phyloP scores from a whole-genome alignment of 2,329 filamentous ascomycete species.

The Ophiosphaerella korrae region DNA sequence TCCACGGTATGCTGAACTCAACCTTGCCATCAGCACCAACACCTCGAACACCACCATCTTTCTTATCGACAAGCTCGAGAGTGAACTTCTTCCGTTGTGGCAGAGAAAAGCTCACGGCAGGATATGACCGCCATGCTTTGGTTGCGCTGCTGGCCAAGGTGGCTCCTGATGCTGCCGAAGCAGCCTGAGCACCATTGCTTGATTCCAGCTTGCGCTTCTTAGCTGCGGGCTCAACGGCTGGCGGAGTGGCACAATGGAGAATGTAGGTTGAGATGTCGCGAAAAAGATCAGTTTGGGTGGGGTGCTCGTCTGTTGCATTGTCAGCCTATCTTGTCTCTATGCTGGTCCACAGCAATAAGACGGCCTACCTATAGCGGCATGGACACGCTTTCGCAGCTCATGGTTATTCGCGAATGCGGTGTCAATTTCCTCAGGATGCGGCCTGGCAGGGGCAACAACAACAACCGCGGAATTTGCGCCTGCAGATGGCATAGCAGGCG shows the following conservation, averaged over 20 bases:
- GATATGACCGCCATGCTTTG: constrained; percentile 38
- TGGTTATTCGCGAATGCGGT: constrained; percentile 41
- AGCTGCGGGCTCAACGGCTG: constrained; percentile 31
- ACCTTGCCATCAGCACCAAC: constrained; percentile 58
- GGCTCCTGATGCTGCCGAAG: constrained; percentile 12
- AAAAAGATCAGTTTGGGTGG: constrained; percentile 40
- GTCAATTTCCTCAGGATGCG: constrained; percentile 39
- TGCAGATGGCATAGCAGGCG: constrained; percentile 5
- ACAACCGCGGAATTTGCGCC: background rate
- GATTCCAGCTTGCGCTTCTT: constrained; percentile 50
- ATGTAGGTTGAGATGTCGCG: constrained; percentile 46
- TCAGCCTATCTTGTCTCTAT: background rate
- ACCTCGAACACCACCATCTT: constrained; percentile 53
- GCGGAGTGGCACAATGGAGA: constrained; percentile 30
- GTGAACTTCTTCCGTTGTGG: constrained; percentile 68
- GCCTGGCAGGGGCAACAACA: constrained; percentile 4
- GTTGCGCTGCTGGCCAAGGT: constrained; percentile 27
- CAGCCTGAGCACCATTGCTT: constrained; percentile 26
- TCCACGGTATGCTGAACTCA: constrained; percentile 59
- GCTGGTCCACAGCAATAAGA: background rate
- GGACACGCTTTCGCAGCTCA: constrained; percentile 45
- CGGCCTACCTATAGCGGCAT: constrained; percentile 41
- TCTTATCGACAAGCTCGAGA: constrained; percentile 59
- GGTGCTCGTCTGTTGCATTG: constrained; percentile 33
- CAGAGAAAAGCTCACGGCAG: constrained; percentile 64